Evolutionary conservation across 495 filamentous ascomycete species (phyloP).

Genomic region (Hypomontagnella monticulosa): DNA sequence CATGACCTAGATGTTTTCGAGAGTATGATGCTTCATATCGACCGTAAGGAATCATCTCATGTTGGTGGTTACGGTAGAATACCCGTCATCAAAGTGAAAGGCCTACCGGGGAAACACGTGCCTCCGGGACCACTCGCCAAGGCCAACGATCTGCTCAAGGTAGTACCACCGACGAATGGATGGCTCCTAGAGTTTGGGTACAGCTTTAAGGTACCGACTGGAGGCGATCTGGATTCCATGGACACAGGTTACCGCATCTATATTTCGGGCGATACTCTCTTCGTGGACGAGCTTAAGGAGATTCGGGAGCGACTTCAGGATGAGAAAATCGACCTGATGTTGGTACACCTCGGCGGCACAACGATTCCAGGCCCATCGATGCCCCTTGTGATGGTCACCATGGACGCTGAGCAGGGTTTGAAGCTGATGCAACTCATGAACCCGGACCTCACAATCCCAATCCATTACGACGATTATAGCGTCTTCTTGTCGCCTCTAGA

Average conservation of each 20-base stretch:
- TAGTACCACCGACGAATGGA: conserved; percentile 76
- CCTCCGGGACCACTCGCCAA: conserved; percentile 59
- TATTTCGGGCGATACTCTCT: conserved; percentile 77
- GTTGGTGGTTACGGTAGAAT: conserved; percentile 30
- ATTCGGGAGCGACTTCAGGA: conserved; percentile 59
- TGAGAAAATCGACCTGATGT: conserved; percentile 72
- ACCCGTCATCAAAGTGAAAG: conserved; percentile 66
- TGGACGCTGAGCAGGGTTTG: conserved; percentile 73
- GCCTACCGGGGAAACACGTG: conserved; percentile 77
- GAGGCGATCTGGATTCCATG: conserved; percentile 42
- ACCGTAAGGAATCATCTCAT: conserved; percentile 21
- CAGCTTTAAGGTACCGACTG: conserved; percentile 22
- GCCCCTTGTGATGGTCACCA: conserved; percentile 74
- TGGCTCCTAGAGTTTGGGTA: conserved; percentile 76
- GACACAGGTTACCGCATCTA: conserved; percentile 71
- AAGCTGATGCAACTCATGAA: conserved; percentile 67
- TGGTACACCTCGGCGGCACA: conserved; percentile 73
- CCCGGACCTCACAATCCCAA: conserved; percentile 72
- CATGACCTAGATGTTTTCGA: conserved; percentile 66
- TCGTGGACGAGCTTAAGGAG: conserved; percentile 68
- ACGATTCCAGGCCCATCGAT: conserved; percentile 67
- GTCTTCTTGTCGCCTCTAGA: conserved; percentile 66
- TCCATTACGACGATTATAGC: conserved; percentile 76
- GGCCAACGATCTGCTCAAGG: conserved; percentile 67
- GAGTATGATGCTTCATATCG: conserved; percentile 60